Evolutionary conservation across 2,329 filamentous ascomycete genomes (phyloP), one percentile per base, ranked within the genome.

Genomic region (Nigrograna mackinnonii): DNA sequence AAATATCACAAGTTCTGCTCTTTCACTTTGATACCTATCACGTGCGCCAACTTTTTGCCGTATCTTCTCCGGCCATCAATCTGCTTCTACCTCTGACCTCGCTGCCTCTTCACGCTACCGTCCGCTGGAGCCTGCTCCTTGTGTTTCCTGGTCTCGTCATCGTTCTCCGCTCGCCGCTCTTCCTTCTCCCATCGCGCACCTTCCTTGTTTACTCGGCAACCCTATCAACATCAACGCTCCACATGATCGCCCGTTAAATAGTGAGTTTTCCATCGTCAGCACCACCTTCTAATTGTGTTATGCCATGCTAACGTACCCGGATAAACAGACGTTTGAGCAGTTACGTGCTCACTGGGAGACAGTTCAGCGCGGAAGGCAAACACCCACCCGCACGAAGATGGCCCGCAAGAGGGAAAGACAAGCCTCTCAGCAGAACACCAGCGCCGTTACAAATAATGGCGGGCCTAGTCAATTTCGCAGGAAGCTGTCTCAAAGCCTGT

Each of bases 251-350:
- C n/a, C n/a, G n/a, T n/a, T n/a, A n/a, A n/a, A n/a, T n/a, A n/a
- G n/a, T n/a, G n/a, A n/a, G n/a, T n/a, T n/a, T n/a, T n/a, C n/a
- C n/a, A n/a, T n/a, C n/a, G n/a, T n/a, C n/a, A n/a, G n/a, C n/a
- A n/a, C n/a, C n/a, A n/a, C n/a, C n/a, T n/a, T n/a, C n/a, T n/a
- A n/a, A n/a, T n/a, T n/a, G n/a, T n/a, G n/a, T n/a, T n/a, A n/a
- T n/a, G n/a, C 40, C 53, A 68, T 68, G 65, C 63, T 68, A 38
- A 68, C 46, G 17, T 58, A 60, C 49, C 52, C 59, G 57, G 61
- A 64, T 47, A 56, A 47, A 44, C 45, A 54, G 14, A 66, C 41
- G 39, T 68, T 67, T 40, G 54, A 63, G 43, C 51, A 57, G 31
- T 46, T 68, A 19, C 60, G 62, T 18, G 61, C 65, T 50, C 57